Evolutionary conservation across 2,329 filamentous ascomycete genomes (phyloP), one percentile per base, ranked within the genome.

Genomic region (Sordariomycetes sp.): DNA sequence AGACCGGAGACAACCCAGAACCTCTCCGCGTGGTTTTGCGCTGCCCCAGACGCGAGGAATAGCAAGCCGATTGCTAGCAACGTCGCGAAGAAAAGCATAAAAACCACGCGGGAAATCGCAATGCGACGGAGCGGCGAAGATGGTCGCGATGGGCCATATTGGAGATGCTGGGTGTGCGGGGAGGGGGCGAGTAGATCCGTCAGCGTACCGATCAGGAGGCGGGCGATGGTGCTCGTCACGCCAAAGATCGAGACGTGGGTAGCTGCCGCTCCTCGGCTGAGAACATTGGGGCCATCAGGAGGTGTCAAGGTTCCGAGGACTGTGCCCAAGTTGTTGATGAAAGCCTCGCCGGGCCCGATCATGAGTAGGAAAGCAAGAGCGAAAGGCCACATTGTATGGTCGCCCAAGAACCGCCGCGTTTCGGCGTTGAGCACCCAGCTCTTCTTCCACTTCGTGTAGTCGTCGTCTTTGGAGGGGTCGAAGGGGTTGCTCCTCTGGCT

Each of bases 281-380:
- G 45, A n/a, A 29, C 26, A 32, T 58, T 54, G 30, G 63, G 54
- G 14, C 68, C 51, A 6, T 61, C 55, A 14, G 75, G 78, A 11
- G 72, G 72, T 29, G 84, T 85, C 4, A 95, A 67, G 0, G 90
- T 94, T 45, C 84, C 82, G 46, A 96, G 88, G 40, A 98, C 81
- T 17, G 88, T 95, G 23, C 92, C 92, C 8, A 98, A 66, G 48
- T 96, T 98, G 62, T 96, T 98, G 61, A 96, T 87, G 55, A 95
- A 98, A 9, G 90, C 85, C 59, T 98, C 92, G n/a, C 88, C 90
- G 0, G 92, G 90, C 0, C 92, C 92, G 35, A 88, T 85, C 46
- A 94, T 85, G 42, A 96, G 72, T 57, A 96, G 86, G 60, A 98
- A 96, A 15, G 87, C 88, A 1, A 80, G 64, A 0, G 90, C 86